Percentiles rank a stretch among this genome's conserved stretches.
Conservation (phyloP, 441 rosid genomes). For the Mallotus japonicus region DNA sequence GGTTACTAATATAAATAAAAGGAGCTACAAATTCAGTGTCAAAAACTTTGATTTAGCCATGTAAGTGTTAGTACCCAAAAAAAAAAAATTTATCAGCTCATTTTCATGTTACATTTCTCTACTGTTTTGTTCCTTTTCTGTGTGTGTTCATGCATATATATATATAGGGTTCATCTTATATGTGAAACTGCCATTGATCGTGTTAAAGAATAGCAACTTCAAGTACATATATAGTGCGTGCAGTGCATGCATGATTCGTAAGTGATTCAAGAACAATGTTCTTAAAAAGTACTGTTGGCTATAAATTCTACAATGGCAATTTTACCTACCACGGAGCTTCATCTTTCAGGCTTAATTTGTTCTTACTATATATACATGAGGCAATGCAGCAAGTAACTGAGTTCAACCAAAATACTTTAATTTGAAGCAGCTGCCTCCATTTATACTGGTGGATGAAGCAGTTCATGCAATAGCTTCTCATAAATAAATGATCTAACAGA, state of each 20-base stretch:
- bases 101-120: no score
- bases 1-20: constrained; percentile 9
- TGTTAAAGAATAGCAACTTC: no score
- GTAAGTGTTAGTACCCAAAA: constrained; percentile 15
- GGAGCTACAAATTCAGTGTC: neutral
- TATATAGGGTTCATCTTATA: no score
- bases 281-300: neutral
- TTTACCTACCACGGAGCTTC: neutral
- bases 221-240: neutral
- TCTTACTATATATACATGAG: neutral
- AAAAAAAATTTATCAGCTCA: neutral
- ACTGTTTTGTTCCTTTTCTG: no score
- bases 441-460: constrained; percentile 26
- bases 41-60: constrained; percentile 4
- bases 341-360: neutral
- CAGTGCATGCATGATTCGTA: neutral
- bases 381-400: neutral
- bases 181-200: no score
- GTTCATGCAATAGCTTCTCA: neutral
- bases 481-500: constrained; percentile 21
- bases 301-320: neutral
- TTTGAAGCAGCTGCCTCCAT: constrained; percentile 24
- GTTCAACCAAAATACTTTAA: constrained; percentile 13
- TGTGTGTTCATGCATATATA: no score
- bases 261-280: neutral